A percentile compares a stretch with the other conserved stretches of the same genome.
Evolutionary conservation across 768 basidiomycete genomes (phyloP).

Genomic region (Daedalea quercina): DNA sequence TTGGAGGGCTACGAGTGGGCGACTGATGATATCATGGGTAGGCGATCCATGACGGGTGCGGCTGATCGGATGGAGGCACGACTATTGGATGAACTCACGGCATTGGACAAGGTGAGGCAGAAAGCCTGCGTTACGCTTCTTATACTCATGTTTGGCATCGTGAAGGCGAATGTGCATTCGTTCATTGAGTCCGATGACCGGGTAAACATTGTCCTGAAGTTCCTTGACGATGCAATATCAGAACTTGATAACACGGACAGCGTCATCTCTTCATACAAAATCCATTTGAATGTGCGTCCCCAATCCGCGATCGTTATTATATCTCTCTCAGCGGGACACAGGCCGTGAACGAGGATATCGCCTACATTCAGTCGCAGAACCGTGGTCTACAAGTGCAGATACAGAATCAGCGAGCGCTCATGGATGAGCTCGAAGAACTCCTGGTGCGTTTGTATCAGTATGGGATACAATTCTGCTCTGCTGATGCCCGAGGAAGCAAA

Average conservation of each 20-base stretch:
- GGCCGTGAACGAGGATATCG: slow-evolving; percentile 94
- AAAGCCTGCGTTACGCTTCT: neutral
- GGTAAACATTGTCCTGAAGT: slow-evolving; percentile 76
- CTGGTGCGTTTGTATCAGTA: slow-evolving; percentile 50
- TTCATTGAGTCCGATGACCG: slow-evolving; percentile 96
- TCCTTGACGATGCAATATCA: slow-evolving; percentile 80
- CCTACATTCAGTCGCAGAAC: slow-evolving; percentile 93
- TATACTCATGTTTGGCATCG: neutral
- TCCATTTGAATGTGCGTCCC: slow-evolving; percentile 81
- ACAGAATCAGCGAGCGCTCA: slow-evolving; percentile 84
- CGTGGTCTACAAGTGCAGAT: slow-evolving; percentile 96
- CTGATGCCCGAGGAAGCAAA: slow-evolving; percentile 52
- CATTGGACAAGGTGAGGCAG: slow-evolving; percentile 75
- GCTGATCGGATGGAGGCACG: slow-evolving; percentile 91
- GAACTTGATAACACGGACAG: slow-evolving; percentile 91
- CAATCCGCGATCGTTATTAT: neutral
- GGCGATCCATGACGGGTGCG: slow-evolving; percentile 60
- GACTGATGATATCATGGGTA: slow-evolving; percentile 65
- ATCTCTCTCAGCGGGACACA: too few relatives aligned
- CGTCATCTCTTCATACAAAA: slow-evolving; percentile 88
- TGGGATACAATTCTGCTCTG: neutral
- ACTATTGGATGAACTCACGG: slow-evolving; percentile 82
- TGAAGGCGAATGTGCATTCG: slow-evolving; percentile 92
- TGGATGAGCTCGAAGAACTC: slow-evolving; percentile 82
- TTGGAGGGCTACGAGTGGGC: slow-evolving; percentile 98